Evolutionary conservation across 331 rosid species (phyloP), one percentile per base, ranked within the genome.

Genomic region (Cydonia oblonga): DNA sequence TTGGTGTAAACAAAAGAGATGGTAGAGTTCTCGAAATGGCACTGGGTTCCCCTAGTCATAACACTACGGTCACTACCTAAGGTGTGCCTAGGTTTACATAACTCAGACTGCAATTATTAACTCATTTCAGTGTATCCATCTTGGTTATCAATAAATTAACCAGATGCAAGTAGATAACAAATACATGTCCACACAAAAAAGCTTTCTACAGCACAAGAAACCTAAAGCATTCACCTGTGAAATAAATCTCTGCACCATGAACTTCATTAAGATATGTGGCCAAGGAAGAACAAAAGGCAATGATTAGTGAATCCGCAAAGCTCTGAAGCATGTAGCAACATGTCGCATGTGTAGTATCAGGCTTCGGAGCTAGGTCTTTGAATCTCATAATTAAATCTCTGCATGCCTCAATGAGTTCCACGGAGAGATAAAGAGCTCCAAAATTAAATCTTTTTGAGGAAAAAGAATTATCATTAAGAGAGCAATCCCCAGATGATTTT

Each of bases 381-480:
- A 81, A 86, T 57, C 38, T 72, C 32, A 71, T 70, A 76, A 84
- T 77, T 81, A 91, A 76, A 71, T 88, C 88, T 76, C 84, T 82
- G 84, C 80, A 86, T 52, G 96, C 97, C 23, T 81, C 70, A 73
- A 93, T 86, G 40, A 93, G 83, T 70, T 93, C 93, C 35, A 86
- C 73, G 46, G 86, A 89, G 74, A 93, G 91, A 86, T 93, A 93
- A 71, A 93, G 91, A 78, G 83, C 89, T 79, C 96, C 98, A 78
- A 85, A 85, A 77, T 87, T 84, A 20, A 82, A 65, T 68, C 74
- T 72, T 35, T 52, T 69, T 28, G 81, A 71, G 53, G 75, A 65
- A 30, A 75, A 69, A 73, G 7, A 51, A 59, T 82, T 73, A 59
- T 73, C 77, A 51, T 80, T 72, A 20, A 63, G 69, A 69, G 62